Evolutionary conservation across 495 filamentous ascomycete species (phyloP).

Genomic region (Endocarpon pusillum): DNA sequence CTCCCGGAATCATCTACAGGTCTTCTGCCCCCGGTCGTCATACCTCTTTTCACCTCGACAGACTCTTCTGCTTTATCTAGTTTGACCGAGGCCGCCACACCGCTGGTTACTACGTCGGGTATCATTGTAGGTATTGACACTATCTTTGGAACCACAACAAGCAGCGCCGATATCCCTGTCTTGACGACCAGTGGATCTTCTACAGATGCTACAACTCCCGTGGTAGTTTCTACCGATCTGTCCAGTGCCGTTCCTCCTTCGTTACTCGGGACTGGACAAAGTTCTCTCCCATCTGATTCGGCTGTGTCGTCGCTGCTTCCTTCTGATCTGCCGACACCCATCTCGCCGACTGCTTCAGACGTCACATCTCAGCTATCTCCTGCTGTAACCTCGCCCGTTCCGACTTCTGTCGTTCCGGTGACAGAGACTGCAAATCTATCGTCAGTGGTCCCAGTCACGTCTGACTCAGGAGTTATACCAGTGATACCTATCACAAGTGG

Average conservation of each 20-base stretch:
- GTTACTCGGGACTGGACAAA: not conserved
- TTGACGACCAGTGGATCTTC: not conserved
- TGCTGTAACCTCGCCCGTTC: not conserved
- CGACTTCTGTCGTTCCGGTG: not conserved
- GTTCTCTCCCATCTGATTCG: not conserved
- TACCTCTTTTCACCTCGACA: no score
- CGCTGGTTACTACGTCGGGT: no score
- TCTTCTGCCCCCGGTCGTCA: no score
- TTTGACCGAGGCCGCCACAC: no score
- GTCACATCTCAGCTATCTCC: not conserved
- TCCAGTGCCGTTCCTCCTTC: no score
- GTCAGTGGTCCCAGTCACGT: not conserved
- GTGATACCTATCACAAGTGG: not conserved
- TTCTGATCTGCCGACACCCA: not conserved
- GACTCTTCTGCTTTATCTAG: no score
- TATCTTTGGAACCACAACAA: not conserved
- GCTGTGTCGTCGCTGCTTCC: not conserved
- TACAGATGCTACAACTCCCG: not conserved
- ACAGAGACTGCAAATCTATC: not conserved
- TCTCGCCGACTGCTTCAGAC: not conserved
- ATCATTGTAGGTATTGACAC: no score
- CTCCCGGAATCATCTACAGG: no score
- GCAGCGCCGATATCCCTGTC: not conserved
- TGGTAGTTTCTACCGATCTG: not conserved
- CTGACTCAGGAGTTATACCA: no score